phyloP scores from a whole-genome alignment of 441 rosid genomes.

The Heliophila coronopifolia region DNA sequence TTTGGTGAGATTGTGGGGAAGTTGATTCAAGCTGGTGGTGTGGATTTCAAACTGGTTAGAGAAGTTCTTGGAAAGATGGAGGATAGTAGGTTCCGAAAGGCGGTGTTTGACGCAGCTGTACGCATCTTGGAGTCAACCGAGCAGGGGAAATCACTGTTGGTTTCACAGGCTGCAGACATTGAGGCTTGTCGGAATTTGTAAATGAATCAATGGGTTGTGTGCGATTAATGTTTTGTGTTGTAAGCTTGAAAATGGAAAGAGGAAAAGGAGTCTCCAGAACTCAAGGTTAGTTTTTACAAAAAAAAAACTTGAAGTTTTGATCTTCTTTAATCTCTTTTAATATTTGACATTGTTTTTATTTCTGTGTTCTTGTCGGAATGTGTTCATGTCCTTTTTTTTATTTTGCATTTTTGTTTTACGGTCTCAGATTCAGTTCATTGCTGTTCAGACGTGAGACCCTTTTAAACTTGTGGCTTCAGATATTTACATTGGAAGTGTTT shows the following conservation, averaged over 20 bases:
- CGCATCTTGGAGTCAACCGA: constrained; percentile 32
- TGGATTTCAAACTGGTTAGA: constrained; percentile 40
- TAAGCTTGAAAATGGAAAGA: constrained; percentile 21
- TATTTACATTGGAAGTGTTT: constrained; percentile 21
- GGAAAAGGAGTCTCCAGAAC: constrained; percentile 15
- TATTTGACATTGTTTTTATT: constrained; percentile 16
- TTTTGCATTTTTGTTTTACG: constrained; percentile 24
- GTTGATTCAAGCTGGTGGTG: constrained; percentile 33
- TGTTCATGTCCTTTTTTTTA: constrained; percentile 11
- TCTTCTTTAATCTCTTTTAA: constrained; percentile 7
- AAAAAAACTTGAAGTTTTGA: too few relatives aligned
- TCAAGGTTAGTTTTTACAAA: constrained; percentile 24
- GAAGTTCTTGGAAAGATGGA: constrained; percentile 44
- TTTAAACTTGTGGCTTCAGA: constrained; percentile 13
- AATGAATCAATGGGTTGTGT: constrained; percentile 8
- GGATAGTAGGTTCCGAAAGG: constrained; percentile 39
- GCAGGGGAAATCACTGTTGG: constrained; percentile 36
- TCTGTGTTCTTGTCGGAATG: constrained; percentile 5
- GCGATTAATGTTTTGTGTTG: constrained; percentile 27
- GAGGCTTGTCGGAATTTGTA: constrained; percentile 38
- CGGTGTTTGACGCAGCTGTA: constrained; percentile 34
- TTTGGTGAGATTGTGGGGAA: constrained; percentile 49
- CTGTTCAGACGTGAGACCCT: constrained; percentile 22
- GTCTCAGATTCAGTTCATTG: constrained; percentile 28
- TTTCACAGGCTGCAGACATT: constrained; percentile 34